These are phyloP conservation scores for Podaxis sp. DNA, from an alignment of 768 basidiomycete species.

Conservation along the genomic window DNA sequence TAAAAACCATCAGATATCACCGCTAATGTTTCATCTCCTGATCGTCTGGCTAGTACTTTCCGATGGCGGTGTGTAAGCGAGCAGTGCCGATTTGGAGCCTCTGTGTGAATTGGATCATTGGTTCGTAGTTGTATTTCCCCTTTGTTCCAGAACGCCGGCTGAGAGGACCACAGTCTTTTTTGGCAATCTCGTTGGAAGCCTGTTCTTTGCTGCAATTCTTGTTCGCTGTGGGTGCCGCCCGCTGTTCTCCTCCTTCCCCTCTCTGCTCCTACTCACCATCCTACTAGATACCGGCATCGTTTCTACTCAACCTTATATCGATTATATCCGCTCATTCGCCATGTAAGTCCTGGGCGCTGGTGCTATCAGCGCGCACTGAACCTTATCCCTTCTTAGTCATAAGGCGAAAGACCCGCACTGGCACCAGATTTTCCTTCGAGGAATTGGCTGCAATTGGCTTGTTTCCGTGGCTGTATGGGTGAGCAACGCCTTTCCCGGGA, in stretches of 20 bases:
- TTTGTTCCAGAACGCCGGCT: neutral
- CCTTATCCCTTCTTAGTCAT: conserved; percentile 33
- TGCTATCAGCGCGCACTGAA: neutral
- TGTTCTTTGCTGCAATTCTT: conserved; percentile 69
- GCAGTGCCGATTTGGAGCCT: conserved; percentile 72
- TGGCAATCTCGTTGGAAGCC: conserved; percentile 66
- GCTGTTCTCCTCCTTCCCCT: neutral
- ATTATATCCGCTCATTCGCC: conserved; percentile 53
- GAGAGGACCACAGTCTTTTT: conserved; percentile 52
- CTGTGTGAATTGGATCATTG: conserved; percentile 67
- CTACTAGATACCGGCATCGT: conserved; percentile 57
- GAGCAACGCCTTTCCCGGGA: conserved; percentile 22
- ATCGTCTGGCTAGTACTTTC: conserved; percentile 48
- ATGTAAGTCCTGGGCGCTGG: conserved; percentile 43
- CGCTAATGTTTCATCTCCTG: neutral
- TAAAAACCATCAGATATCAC: neutral
- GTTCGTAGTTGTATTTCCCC: conserved; percentile 29
- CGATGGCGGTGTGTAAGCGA: conserved; percentile 64
- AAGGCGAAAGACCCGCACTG: conserved; percentile 67
- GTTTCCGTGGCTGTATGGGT: conserved; percentile 77
- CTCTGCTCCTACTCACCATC: neutral
- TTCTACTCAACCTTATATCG: conserved; percentile 55
- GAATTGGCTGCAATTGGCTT: conserved; percentile 78
- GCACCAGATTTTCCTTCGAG: conserved; percentile 73
- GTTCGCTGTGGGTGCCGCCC: conserved; percentile 53